Evolutionary conservation across 768 basidiomycete genomes (phyloP).

Genomic region (Psilocybe sp.): DNA sequence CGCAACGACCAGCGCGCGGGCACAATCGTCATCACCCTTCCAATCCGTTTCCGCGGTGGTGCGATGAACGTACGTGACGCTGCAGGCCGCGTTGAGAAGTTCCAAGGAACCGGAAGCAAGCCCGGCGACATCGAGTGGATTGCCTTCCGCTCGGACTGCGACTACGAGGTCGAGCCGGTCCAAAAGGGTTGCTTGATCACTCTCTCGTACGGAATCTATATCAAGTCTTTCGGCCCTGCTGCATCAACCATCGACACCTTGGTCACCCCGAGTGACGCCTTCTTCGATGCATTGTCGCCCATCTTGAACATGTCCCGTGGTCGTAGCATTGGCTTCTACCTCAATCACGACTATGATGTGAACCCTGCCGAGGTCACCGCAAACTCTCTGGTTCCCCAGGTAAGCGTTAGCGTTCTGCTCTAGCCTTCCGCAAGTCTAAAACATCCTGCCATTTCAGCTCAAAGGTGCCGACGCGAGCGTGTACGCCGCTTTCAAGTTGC

Average conservation of each 20-base stretch:
- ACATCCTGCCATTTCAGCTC: constrained; percentile 38
- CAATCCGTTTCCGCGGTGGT: constrained; percentile 73
- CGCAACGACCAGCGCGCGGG: constrained; percentile 69
- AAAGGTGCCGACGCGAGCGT: constrained; percentile 76
- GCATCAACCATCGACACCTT: constrained; percentile 55
- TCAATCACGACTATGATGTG: constrained; percentile 64
- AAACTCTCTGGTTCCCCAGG: constrained; percentile 67
- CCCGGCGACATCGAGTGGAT: constrained; percentile 74
- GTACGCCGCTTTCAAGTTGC: constrained; percentile 74
- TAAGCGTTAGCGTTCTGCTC: constrained; percentile 32
- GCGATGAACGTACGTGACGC: constrained; percentile 53
- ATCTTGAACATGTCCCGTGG: constrained; percentile 73
- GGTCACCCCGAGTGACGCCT: constrained; percentile 69
- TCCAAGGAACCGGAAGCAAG: constrained; percentile 59
- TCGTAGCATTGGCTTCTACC: constrained; percentile 68
- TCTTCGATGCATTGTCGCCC: constrained; percentile 70
- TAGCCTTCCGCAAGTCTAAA: not conserved
- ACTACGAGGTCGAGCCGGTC: constrained; percentile 71
- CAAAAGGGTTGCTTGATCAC: constrained; percentile 67
- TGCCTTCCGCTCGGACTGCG: constrained; percentile 71
- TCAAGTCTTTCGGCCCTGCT: constrained; percentile 63
- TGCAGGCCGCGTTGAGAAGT: constrained; percentile 59
- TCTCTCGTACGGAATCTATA: constrained; percentile 68
- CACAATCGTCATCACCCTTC: constrained; percentile 71
- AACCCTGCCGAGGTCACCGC: constrained; percentile 70